Evolutionary conservation across 805 yeast genomes (phyloP), one percentile per base, ranked within the genome.

Genomic region (Ogataea nonfermentans): DNA sequence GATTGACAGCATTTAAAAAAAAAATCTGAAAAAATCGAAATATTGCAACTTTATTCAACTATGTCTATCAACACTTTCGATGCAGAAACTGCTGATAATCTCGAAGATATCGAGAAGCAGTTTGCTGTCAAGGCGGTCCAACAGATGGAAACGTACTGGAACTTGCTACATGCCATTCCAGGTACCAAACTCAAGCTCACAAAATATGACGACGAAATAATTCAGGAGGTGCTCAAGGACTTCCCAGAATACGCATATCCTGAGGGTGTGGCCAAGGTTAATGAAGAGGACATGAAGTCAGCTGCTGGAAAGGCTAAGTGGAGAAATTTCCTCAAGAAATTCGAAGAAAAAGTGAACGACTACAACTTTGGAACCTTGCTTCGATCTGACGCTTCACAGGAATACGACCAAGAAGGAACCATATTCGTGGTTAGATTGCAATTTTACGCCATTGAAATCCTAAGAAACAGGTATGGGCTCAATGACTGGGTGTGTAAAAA

Each of bases 61-160:
- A 37, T 37, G 41, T 37, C 41, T 23, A 20, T 37, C n/a, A 37
- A 32, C 25, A 45, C 48, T n/a, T 57, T 58, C 32, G 51, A 48
- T 56, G 90, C 99, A 13, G 96, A 93, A 57, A 75, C 73, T 43
- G 97, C 99, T 32, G 96, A 93, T 46, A 93, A 93, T 70, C 72
- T 87, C 55, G 98, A 91, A 66, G 95, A 88, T 55, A 88, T 93
- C 57, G 99, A 93, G 66, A 88, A 80, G 74, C 98, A 93, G 69
- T 93, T 93, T 59, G 98, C 99, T 29, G 99, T 93, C 44, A 87
- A 84, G 66, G 99, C 98, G 4, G 99, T 93, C 12, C 81, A 78
- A 64, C 98, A 93, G 63, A 93, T 95, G 43, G 95, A 88, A 59
- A 82, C 96, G 1, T 93, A 91, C 74, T 93, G 96, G 96, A 72